These are phyloP conservation scores for Agmasoma carcini DNA, from an alignment of 371 early-diverging fungal species.

Conservation along the genomic window DNA sequence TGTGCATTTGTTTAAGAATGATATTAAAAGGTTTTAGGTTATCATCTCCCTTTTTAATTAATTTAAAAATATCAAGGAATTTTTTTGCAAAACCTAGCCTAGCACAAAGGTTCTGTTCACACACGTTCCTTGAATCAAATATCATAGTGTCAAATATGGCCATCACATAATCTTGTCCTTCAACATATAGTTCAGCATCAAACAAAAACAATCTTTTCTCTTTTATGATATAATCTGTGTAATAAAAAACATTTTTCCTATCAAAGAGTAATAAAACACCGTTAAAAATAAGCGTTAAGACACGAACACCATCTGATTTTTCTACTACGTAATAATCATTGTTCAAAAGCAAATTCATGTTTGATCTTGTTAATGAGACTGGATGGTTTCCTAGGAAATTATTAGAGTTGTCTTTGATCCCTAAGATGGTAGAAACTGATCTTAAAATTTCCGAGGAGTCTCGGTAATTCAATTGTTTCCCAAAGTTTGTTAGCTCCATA, in stretches of 20 bases:
- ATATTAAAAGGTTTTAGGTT: slow-evolving; percentile 11
- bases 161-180: slow-evolving; percentile 17
- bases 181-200: slow-evolving; percentile 50
- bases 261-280: slow-evolving; percentile 44
- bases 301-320: slow-evolving; percentile 85
- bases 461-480: too few species aligned
- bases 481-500: too few species aligned
- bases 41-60: not conserved
- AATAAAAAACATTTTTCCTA: slow-evolving; percentile 44
- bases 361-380: slow-evolving; percentile 62
- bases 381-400: slow-evolving; percentile 80
- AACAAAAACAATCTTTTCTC: slow-evolving; percentile 23
- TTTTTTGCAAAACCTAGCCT: slow-evolving; percentile 36
- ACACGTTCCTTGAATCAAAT: slow-evolving; percentile 25
- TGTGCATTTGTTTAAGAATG: slow-evolving; percentile 46
- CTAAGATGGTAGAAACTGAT: not conserved
- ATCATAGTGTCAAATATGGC: slow-evolving; percentile 50
- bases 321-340: slow-evolving; percentile 83
- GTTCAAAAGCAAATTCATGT: slow-evolving; percentile 59
- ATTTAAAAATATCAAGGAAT: slow-evolving; percentile 16
- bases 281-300: slow-evolving; percentile 56
- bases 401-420: not conserved
- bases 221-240: slow-evolving; percentile 5
- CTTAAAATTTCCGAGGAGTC: too few species aligned
- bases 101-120: slow-evolving; percentile 19